These are phyloP conservation scores for Aspergillus nanangensis DNA, from an alignment of 495 filamentous ascomycete species.

Conservation along the genomic window DNA sequence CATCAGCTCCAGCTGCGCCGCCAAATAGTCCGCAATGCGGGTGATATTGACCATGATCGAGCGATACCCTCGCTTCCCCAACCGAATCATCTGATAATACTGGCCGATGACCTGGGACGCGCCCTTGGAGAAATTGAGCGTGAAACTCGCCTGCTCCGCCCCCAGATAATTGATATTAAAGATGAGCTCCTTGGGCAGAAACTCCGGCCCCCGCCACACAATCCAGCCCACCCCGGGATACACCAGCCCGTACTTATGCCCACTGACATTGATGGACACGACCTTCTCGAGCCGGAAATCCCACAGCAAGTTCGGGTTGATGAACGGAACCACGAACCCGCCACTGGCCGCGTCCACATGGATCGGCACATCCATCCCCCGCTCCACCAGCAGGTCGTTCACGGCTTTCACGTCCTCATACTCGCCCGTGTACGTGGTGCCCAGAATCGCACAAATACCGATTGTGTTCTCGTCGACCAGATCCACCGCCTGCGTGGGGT, in stretches of 20 bases:
- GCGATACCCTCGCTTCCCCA: conserved; percentile 83
- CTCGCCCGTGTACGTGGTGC: conserved; percentile 92
- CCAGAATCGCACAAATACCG: conserved; percentile 84
- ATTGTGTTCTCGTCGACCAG: conserved; percentile 95
- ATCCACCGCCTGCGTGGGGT: conserved; percentile 74
- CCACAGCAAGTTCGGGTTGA: conserved; percentile 76
- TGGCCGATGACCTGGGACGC: conserved; percentile 90
- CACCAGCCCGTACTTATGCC: conserved; percentile 80
- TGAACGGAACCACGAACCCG: conserved; percentile 87
- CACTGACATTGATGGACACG: conserved; percentile 86
- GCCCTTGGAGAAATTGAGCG: conserved; percentile 91
- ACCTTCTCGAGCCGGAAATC: conserved; percentile 85
- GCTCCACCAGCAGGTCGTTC: conserved; percentile 74
- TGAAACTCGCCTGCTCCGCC: conserved; percentile 92
- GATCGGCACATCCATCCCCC: conserved; percentile 71
- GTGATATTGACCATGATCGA: conserved; percentile 87
- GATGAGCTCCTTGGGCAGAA: conserved; percentile 80
- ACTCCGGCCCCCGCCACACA: conserved; percentile 79
- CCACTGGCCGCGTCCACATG: conserved; percentile 89
- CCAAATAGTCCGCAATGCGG: conserved; percentile 76
- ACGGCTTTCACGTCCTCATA: conserved; percentile 90
- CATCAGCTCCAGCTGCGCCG: conserved; percentile 58
- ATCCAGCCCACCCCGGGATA: conserved; percentile 94
- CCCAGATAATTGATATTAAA: conserved; percentile 98
- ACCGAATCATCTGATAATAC: conserved; percentile 92